A percentile compares a stretch with the other conserved stretches of the same genome.
These are phyloP conservation scores for Glomus cerebriforme DNA, from an alignment of 192 early-diverging fungal genomes.

Conservation along the genomic window DNA sequence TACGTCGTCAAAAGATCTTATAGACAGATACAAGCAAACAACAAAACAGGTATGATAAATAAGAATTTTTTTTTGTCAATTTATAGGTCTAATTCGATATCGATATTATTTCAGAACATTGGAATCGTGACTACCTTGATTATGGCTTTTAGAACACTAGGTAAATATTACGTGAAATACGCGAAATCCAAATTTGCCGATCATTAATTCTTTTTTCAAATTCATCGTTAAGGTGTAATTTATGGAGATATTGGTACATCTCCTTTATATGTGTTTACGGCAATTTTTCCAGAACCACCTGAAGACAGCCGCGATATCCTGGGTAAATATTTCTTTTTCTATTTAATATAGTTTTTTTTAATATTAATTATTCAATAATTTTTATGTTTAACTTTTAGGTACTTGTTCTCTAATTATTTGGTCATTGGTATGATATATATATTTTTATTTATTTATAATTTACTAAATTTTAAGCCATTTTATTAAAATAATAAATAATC, in stretches of 20 bases:
- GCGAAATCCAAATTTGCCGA: background rate
- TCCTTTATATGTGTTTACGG: conserved; percentile 53
- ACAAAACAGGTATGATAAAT: background rate
- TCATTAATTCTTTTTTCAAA: background rate
- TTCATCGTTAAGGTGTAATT: conserved; percentile 24
- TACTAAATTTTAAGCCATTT: too few relatives aligned
- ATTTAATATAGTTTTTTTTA: background rate
- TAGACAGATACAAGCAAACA: background rate
- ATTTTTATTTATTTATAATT: background rate
- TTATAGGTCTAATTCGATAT: background rate
- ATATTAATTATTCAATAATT: background rate
- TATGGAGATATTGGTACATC: conserved; percentile 61
- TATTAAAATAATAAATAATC: too few relatives aligned
- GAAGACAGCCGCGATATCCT: background rate
- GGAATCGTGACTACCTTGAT: background rate
- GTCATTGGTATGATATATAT: background rate
- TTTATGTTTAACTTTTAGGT: background rate
- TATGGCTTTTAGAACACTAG: background rate
- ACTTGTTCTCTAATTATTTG: conserved; percentile 6
- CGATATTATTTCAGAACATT: background rate
- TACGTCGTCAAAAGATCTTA: too few relatives aligned
- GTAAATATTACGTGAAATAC: background rate
- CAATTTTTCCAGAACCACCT: conserved; percentile 38
- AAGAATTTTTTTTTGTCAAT: background rate
- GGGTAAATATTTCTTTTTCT: background rate